These are phyloP conservation scores for Coniochaeta sp. DNA, from an alignment of 2,329 filamentous ascomycete genomes.

Conservation along the genomic window DNA sequence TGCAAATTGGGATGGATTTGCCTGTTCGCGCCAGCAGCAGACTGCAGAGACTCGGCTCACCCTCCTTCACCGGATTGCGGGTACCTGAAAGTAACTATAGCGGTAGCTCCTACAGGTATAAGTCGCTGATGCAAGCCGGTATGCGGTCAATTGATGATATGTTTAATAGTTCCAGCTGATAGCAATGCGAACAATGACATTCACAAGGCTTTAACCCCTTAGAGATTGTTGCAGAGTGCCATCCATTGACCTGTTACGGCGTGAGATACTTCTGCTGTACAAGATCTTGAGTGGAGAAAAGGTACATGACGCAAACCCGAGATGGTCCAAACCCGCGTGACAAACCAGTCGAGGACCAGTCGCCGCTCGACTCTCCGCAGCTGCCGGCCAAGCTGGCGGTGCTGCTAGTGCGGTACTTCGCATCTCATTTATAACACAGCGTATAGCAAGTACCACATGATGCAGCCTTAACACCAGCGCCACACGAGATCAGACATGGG, in stretches of 20 bases:
- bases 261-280: neutral
- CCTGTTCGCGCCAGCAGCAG: no score
- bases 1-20: no score
- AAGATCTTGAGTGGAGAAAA: neutral
- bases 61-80: neutral
- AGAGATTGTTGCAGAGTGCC: neutral
- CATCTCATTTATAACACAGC: neutral
- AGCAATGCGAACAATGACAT: neutral
- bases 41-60: neutral
- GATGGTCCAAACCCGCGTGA: neutral
- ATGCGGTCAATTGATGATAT: neutral
- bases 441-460: neutral
- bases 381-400: neutral
- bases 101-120: no score
- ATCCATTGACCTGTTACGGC: neutral
- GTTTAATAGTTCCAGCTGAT: neutral
- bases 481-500: neutral
- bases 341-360: neutral
- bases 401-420: neutral
- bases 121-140: neutral
- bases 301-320: neutral
- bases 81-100: no score
- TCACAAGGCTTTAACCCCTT: neutral
- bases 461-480: neutral
- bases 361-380: neutral